Percentiles rank a stretch among this genome's conserved stretches.
phyloP scores from a whole-genome alignment of 257 asterid species.

The Solanum peruvianum region DNA sequence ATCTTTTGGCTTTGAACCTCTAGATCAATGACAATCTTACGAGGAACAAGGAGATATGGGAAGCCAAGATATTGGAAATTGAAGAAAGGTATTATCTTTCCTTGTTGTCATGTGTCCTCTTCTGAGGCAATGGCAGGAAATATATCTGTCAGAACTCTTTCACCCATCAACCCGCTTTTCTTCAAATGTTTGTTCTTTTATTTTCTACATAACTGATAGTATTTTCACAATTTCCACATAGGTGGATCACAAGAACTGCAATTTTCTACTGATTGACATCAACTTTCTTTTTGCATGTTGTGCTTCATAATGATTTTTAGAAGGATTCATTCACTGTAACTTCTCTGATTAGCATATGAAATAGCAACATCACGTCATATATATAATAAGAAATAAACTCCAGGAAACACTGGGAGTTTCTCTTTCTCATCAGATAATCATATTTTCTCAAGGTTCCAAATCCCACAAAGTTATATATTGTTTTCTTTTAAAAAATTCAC shows the following conservation, averaged over 20 bases:
- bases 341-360: not conserved
- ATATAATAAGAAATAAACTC: not conserved
- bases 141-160: not conserved
- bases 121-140: not conserved
- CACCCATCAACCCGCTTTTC: not conserved
- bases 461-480: not conserved
- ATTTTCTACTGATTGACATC: not conserved
- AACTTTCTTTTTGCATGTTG: not conserved
- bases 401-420: not conserved
- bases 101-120: not conserved
- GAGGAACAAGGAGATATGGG: slow-evolving; percentile 76
- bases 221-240: not conserved
- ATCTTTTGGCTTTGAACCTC: not conserved
- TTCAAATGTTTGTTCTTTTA: not conserved
- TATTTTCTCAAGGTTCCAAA: not conserved
- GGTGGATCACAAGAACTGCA: not conserved
- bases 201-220: not conserved
- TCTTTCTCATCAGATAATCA: not conserved
- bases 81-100: slow-evolving; percentile 48
- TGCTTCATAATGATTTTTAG: not conserved
- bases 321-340: not conserved
- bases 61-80: slow-evolving; percentile 40
- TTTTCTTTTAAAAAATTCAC: not conserved
- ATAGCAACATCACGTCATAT: not conserved
- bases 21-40: slow-evolving; percentile 84